Conservation (phyloP, 164 flowering plant species). For the Vitis rupestris region DNA sequence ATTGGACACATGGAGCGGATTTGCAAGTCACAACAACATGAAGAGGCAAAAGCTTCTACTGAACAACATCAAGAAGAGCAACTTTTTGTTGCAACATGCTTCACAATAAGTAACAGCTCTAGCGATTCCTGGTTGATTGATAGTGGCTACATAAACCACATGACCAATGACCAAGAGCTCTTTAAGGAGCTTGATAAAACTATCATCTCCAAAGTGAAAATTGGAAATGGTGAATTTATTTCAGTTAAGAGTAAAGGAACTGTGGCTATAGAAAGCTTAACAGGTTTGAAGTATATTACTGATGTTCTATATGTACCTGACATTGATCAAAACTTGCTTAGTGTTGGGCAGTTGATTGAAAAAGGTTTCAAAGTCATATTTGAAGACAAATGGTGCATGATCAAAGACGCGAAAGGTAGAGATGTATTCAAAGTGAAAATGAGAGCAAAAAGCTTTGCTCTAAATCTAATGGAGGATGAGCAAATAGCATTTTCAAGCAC, state of each 20-base stretch:
- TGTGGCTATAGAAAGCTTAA: background rate
- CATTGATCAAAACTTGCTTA: conserved; percentile 21
- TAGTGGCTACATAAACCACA: conserved; percentile 27
- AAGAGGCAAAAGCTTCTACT: too few relatives aligned
- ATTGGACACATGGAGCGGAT: background rate
- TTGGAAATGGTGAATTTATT: conserved; percentile 9
- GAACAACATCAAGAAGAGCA: background rate
- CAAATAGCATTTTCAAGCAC: background rate
- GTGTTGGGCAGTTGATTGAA: conserved; percentile 23
- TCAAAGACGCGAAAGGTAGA: background rate
- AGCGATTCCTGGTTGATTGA: conserved; percentile 19
- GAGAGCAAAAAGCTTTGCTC: background rate
- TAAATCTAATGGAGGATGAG: conserved; percentile 1
- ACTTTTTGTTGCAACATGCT: conserved; percentile 7
- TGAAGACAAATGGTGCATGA: conserved; percentile 9
- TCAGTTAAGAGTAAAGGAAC: conserved; percentile 7
- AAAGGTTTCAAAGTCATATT: conserved; percentile 9
- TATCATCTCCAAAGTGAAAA: conserved; percentile 4
- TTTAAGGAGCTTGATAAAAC: conserved; percentile 5
- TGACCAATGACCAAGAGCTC: conserved; percentile 7
- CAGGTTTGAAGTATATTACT: conserved; percentile 7
- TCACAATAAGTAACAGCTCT: background rate
- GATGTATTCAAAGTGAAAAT: conserved; percentile 2
- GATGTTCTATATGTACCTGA: conserved; percentile 21
- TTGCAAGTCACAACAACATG: too few relatives aligned